Conservation (phyloP, 352 stramenopile genomes). For the Globisporangium paroecandrum region DNA sequence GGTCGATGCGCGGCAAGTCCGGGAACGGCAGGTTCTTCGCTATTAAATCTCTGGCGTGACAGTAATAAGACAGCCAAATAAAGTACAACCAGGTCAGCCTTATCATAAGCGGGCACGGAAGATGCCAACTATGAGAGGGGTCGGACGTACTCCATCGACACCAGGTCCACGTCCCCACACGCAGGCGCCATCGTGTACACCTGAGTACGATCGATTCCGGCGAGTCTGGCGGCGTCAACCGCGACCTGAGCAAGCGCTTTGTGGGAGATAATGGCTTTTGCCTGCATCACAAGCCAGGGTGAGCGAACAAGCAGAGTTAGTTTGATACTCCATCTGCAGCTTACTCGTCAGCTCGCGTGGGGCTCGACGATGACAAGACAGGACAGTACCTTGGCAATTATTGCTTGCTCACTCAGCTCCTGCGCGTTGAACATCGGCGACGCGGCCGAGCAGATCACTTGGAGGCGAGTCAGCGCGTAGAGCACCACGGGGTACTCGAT, state of each 20-base stretch:
- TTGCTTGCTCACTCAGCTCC: conserved; percentile 36
- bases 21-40: conserved; percentile 9
- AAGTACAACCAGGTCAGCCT: not conserved
- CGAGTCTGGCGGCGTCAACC: conserved; percentile 23
- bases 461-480: conserved; percentile 35
- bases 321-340: not conserved
- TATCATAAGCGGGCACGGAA: not conserved
- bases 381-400: conserved; percentile 24
- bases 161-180: conserved; percentile 6
- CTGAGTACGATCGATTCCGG: conserved; percentile 5
- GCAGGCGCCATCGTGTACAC: conserved; percentile 32
- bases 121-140: not conserved
- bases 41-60: conserved; percentile 28
- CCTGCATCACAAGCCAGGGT: not conserved
- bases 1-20: conserved; percentile 7
- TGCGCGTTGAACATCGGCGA: conserved; percentile 34
- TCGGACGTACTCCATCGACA: conserved; percentile 30
- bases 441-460: conserved; percentile 38
- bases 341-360: not conserved
- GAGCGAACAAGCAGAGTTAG: not conserved
- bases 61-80: not conserved
- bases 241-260: conserved; percentile 25
- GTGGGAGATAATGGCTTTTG: conserved; percentile 33
- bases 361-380: no score
- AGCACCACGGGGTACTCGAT: conserved; percentile 49